Percentiles rank a stretch among this genome's conserved stretches.
Conservation (phyloP, 805 yeast genomes). For the Candida nemodendra region DNA sequence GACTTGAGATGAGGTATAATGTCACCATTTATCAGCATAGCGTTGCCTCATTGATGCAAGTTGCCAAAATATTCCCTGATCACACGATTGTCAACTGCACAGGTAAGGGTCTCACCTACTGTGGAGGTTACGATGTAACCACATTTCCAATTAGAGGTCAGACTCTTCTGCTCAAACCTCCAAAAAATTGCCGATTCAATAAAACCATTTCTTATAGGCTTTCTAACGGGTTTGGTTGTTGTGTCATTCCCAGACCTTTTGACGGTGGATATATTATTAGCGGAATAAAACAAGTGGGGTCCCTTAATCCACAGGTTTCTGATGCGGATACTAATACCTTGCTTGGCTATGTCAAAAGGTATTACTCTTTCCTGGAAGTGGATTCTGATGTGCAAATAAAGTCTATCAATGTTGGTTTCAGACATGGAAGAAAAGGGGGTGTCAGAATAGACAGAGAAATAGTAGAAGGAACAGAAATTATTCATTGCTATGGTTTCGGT, state of each 20-base stretch:
- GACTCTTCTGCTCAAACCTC: conserved; percentile 52
- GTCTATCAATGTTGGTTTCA: conserved; percentile 59
- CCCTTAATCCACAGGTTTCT: conserved; percentile 34
- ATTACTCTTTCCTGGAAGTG: conserved; percentile 52
- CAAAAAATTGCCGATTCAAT: conserved; percentile 40
- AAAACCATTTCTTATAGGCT: conserved; percentile 51
- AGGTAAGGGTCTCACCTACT: conserved; percentile 56
- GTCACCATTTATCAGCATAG: conserved; percentile 37
- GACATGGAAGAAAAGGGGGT: conserved; percentile 65
- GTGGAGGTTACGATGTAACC: conserved; percentile 50
- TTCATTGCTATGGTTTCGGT: conserved; percentile 73
- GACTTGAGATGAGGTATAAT: conserved; percentile 30
- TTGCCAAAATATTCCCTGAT: conserved; percentile 32
- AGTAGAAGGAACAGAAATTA: conserved; percentile 26
- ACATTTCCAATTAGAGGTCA: conserved; percentile 61
- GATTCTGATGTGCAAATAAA: conserved; percentile 42
- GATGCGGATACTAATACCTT: conserved; percentile 47
- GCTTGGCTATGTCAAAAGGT: conserved; percentile 37
- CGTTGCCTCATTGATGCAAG: conserved; percentile 40
- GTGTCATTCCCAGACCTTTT: conserved; percentile 59
- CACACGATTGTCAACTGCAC: conserved; percentile 50
- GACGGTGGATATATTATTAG: conserved; percentile 63
- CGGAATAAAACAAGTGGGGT: conserved; percentile 60
- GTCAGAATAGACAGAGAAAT: conserved; percentile 33
- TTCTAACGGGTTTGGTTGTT: conserved; percentile 38